phyloP scores from a whole-genome alignment of 2,329 filamentous ascomycete species.

The Cordyceps farinosa region DNA sequence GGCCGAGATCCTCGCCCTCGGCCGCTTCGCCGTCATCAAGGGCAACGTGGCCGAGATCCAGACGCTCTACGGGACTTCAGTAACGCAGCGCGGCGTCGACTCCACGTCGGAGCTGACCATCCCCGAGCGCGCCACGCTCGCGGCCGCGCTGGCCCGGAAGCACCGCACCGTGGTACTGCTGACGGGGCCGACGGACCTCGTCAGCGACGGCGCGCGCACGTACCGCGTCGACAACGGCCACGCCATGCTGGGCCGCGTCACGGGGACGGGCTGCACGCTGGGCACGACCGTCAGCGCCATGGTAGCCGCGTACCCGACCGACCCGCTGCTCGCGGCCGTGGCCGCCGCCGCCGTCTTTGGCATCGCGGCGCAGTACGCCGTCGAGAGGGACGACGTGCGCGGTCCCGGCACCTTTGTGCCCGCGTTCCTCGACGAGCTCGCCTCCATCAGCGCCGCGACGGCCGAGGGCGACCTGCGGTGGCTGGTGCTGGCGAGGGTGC shows the following conservation, averaged over 20 bases:
- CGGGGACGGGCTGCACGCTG: conserved; percentile 79
- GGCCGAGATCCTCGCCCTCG: conserved; percentile 64
- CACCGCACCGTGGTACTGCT: conserved; percentile 74
- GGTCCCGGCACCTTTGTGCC: conserved; percentile 87
- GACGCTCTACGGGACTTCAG: conserved; percentile 59
- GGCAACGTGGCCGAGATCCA: conserved; percentile 89
- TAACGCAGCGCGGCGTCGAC: conserved; percentile 77
- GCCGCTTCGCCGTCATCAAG: conserved; percentile 86
- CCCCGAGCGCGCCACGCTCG: conserved; percentile 54
- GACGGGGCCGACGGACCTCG: conserved; percentile 73
- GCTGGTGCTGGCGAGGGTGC: conserved; percentile 50
- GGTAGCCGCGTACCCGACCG: conserved; percentile 58
- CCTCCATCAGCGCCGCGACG: conserved; percentile 47
- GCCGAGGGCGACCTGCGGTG: conserved; percentile 46
- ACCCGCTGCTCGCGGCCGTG: conserved; percentile 69
- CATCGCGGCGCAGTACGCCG: conserved; percentile 65
- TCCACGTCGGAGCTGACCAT: conserved; percentile 58
- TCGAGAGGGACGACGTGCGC: conserved; percentile 59
- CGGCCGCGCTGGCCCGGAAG: conserved; percentile 61
- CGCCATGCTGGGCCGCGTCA: conserved; percentile 64
- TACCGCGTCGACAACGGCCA: conserved; percentile 75
- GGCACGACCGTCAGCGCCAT: conserved; percentile 78
- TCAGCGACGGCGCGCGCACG: conserved; percentile 70
- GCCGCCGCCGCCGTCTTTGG: conserved; percentile 76
- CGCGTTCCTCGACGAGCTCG: conserved; percentile 73